A percentile compares a stretch with the other conserved stretches of the same genome.
Conservation (phyloP, 2,329 filamentous ascomycete species). For the Talaromyces sp. region DNA sequence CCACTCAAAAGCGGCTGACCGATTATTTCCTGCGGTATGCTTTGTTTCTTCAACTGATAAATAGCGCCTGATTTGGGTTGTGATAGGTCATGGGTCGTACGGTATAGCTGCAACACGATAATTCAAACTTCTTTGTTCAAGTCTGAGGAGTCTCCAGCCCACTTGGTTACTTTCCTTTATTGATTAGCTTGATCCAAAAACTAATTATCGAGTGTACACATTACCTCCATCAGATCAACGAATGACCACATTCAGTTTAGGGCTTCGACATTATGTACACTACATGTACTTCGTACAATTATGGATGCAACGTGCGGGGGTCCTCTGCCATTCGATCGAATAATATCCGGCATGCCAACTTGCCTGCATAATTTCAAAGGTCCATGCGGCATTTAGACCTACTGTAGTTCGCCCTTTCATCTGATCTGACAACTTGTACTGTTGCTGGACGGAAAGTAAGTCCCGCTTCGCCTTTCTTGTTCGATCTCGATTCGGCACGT, state of each 20-base stretch:
- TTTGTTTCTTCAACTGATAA: not conserved
- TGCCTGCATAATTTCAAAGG: not conserved
- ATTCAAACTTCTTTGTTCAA: not conserved
- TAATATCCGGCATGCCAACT: not conserved
- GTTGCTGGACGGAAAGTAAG: not conserved
- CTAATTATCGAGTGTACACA: not conserved
- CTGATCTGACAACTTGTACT: not conserved
- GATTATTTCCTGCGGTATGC: too few species aligned
- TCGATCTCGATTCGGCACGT: not conserved
- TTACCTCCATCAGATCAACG: not conserved
- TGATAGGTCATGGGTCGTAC: not conserved
- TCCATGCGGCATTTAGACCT: not conserved
- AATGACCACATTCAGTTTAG: not conserved
- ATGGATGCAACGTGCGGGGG: constrained; percentile 10
- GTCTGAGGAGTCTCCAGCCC: not conserved
- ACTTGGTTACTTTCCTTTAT: not conserved
- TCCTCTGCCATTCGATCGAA: not conserved
- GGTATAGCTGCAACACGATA: not conserved
- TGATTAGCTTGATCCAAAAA: not conserved
- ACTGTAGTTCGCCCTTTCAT: not conserved
- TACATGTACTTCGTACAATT: not conserved
- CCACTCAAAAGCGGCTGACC: not conserved
- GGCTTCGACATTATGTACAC: not conserved
- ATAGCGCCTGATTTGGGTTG: not conserved
- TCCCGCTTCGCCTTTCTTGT: not conserved